phyloP scores from a whole-genome alignment of 805 yeast species.

The Priceomyces castillae region DNA sequence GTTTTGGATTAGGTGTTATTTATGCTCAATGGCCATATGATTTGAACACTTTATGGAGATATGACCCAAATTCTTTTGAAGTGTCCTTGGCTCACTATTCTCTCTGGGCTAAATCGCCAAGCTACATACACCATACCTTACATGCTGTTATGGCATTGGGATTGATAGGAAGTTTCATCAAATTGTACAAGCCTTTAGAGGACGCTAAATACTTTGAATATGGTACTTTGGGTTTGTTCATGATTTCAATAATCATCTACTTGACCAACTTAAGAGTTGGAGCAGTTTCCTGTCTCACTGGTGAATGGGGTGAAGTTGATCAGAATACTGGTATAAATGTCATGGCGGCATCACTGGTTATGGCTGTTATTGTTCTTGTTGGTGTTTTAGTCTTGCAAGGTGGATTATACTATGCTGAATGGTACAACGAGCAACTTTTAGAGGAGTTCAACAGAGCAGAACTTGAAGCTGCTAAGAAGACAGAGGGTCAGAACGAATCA shows the following conservation, averaged over 20 bases:
- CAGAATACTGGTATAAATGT: constrained; percentile 83
- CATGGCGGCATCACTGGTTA: constrained; percentile 82
- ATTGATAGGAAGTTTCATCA: constrained; percentile 66
- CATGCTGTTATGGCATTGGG: constrained; percentile 66
- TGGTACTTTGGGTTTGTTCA: constrained; percentile 71
- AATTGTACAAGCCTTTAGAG: constrained; percentile 82
- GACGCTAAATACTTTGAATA: constrained; percentile 89
- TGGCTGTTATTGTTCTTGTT: constrained; percentile 64
- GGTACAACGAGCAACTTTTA: constrained; percentile 46
- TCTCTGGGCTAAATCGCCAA: constrained; percentile 67
- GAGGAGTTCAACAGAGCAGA: constrained; percentile 30
- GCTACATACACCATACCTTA: constrained; percentile 54
- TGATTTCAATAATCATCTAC: constrained; percentile 73
- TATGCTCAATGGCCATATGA: constrained; percentile 83
- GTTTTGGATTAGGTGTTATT: constrained; percentile 78
- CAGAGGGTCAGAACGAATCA: constrained; percentile 8
- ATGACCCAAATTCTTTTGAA: constrained; percentile 48
- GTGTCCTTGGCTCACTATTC: constrained; percentile 71
- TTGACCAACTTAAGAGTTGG: constrained; percentile 86
- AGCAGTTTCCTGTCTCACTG: constrained; percentile 59
- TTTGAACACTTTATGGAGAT: constrained; percentile 65
- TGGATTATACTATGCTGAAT: constrained; percentile 84
- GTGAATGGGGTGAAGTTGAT: constrained; percentile 93
- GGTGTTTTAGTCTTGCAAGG: constrained; percentile 86
- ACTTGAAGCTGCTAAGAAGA: constrained; percentile 15